Conservation (phyloP, 1,139 yeast genomes). For the Nadsonia starkeyi-henricii region DNA sequence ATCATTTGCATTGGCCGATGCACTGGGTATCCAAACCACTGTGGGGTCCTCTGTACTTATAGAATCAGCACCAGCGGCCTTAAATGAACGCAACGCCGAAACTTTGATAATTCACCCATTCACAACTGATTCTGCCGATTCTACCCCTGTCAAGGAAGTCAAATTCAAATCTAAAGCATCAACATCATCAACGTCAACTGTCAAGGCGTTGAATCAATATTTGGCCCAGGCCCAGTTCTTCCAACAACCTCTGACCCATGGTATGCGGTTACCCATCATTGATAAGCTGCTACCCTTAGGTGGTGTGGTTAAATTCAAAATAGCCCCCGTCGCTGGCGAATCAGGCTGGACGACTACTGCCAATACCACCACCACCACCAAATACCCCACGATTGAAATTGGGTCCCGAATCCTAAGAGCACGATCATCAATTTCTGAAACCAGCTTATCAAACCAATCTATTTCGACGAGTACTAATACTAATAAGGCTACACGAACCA, state of each 20-base stretch:
- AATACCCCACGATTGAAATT: conserved; percentile 27
- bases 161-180: conserved; percentile 5
- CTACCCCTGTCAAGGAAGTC: conserved; percentile 10
- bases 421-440: conserved; percentile 32
- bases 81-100: conserved; percentile 12
- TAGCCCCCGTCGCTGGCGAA: too few relatives aligned
- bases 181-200: not conserved
- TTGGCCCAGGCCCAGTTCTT: conserved; percentile 8
- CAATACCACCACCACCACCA: too few relatives aligned
- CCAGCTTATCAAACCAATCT: too few relatives aligned
- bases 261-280: conserved; percentile 30
- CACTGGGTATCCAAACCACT: conserved; percentile 35
- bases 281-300: conserved; percentile 43
- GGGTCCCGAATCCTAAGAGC: conserved; percentile 43
- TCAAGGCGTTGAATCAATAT: not conserved
- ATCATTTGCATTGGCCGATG: conserved; percentile 41
- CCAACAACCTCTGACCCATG: conserved; percentile 16
- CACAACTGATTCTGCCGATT: conserved; percentile 28
- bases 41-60: conserved; percentile 45
- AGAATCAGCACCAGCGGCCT: conserved; percentile 34
- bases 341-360: too few relatives aligned
- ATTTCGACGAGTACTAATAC: not conserved
- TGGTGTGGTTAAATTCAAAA: conserved; percentile 43
- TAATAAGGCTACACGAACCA: conserved; percentile 4
- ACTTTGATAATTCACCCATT: conserved; percentile 41